These are phyloP conservation scores for Penicillium canariense DNA, from an alignment of 495 filamentous ascomycete genomes.

Conservation along the genomic window DNA sequence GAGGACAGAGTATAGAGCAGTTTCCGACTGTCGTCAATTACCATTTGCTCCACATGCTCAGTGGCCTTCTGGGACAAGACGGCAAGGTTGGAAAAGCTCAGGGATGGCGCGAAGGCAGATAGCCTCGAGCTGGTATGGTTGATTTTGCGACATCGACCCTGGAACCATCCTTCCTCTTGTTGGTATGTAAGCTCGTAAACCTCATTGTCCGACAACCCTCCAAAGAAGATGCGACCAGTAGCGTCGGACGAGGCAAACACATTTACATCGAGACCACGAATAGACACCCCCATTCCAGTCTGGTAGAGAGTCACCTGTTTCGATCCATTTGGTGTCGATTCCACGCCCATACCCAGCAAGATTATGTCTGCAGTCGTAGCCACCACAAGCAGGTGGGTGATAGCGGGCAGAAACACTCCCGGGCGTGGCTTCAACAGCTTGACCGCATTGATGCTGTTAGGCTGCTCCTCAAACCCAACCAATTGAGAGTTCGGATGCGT, in stretches of 20 bases:
- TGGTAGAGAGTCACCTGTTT: conserved; percentile 73
- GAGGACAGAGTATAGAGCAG: conserved; percentile 90
- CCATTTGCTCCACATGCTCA: conserved; percentile 71
- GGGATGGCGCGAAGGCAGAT: conserved; percentile 61
- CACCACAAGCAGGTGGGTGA: conserved; percentile 84
- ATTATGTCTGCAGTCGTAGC: conserved; percentile 81
- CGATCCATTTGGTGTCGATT: conserved; percentile 58
- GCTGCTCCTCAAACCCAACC: conserved; percentile 88
- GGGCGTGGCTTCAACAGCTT: conserved; percentile 73
- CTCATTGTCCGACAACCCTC: conserved; percentile 74
- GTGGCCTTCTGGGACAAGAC: conserved; percentile 33
- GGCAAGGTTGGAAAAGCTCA: conserved; percentile 46
- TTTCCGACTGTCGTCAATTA: conserved; percentile 81
- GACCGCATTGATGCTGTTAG: conserved; percentile 80
- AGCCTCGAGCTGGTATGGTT: conserved; percentile 83
- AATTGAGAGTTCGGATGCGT: conserved; percentile 80
- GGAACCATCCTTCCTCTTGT: conserved; percentile 95
- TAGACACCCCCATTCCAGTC: conserved; percentile 73
- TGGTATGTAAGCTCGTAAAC: conserved; percentile 94
- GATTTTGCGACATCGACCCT: conserved; percentile 72
- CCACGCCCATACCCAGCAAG: conserved; percentile 72
- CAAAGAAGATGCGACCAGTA: conserved; percentile 88
- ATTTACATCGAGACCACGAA: conserved; percentile 69
- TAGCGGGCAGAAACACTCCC: conserved; percentile 78
- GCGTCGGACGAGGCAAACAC: conserved; percentile 72